A percentile compares a stretch with the other conserved stretches of the same genome.
Conservation (phyloP, 2,329 filamentous ascomycete species). For the Microthyrium microscopicum region DNA sequence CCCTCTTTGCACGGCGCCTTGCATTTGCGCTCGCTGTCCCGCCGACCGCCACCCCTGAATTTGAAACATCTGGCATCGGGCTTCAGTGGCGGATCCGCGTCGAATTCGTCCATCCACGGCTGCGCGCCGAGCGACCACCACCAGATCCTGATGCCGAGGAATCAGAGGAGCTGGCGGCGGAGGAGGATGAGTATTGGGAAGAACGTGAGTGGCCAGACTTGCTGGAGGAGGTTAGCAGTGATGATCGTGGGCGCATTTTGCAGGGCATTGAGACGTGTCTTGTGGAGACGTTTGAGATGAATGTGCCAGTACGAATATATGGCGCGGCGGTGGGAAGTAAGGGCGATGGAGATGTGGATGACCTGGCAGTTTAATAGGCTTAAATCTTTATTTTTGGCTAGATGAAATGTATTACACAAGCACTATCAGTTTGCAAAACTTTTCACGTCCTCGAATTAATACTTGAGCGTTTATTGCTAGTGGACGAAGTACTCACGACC, state of each 20-base stretch:
- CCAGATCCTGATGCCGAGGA: constrained; percentile 15
- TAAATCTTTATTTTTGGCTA: no score
- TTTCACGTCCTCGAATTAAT: no score
- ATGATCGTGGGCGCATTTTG: constrained; percentile 62
- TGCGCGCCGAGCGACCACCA: constrained; percentile 14
- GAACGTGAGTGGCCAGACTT: no score
- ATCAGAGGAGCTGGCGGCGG: constrained; percentile 15
- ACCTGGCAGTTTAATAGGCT: constrained; percentile 6
- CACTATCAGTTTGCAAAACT: no score
- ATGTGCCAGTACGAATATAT: constrained; percentile 70
- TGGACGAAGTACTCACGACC: no score
- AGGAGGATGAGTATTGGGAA: constrained; percentile 18
- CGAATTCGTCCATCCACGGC: constrained; percentile 73
- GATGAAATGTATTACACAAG: no score
- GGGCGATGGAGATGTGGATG: constrained; percentile 13
- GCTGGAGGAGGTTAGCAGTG: constrained; percentile 63
- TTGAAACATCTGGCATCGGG: constrained; percentile 75
- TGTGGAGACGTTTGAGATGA: constrained; percentile 82
- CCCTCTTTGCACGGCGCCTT: constrained; percentile 62
- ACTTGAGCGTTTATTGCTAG: no score
- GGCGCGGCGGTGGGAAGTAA: constrained; percentile 32
- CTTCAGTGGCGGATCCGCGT: constrained; percentile 80
- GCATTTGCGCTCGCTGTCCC: constrained; percentile 77
- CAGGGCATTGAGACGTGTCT: constrained; percentile 62
- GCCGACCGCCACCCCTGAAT: constrained; percentile 68